These are phyloP conservation scores for Gillenia trifoliata DNA, from an alignment of 306 rosid genomes.

Conservation along the genomic window DNA sequence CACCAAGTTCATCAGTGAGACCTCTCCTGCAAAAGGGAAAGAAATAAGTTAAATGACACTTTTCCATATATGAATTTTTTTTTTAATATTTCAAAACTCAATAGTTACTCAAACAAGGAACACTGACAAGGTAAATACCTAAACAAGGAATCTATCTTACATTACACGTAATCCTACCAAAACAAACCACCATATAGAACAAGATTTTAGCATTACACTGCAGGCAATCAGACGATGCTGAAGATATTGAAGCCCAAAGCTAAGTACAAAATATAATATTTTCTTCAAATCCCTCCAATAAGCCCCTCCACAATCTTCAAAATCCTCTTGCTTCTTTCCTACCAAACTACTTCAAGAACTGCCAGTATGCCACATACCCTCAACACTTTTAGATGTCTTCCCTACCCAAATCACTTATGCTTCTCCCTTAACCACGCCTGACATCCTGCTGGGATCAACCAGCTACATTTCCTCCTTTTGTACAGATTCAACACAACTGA, in stretches of 20 bases:
- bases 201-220: background rate
- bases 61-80: background rate
- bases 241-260: no score
- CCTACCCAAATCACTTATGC: background rate
- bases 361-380: background rate
- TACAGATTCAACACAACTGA: no score
- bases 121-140: background rate
- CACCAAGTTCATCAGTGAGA: conserved; percentile 71
- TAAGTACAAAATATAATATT: no score
- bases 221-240: background rate
- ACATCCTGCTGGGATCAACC: background rate
- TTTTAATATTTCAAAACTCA: no score
- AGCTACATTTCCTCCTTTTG: no score
- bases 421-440: background rate
- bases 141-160: background rate
- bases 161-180: background rate
- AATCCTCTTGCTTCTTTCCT: background rate
- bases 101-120: no score
- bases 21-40: conserved; percentile 63
- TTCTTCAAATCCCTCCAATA: no score
- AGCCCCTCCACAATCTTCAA: no score
- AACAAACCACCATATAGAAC: background rate
- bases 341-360: background rate
- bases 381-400: background rate
- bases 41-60: no score